phyloP scores from a whole-genome alignment of 768 basidiomycete species.

The Pholiota conissans region DNA sequence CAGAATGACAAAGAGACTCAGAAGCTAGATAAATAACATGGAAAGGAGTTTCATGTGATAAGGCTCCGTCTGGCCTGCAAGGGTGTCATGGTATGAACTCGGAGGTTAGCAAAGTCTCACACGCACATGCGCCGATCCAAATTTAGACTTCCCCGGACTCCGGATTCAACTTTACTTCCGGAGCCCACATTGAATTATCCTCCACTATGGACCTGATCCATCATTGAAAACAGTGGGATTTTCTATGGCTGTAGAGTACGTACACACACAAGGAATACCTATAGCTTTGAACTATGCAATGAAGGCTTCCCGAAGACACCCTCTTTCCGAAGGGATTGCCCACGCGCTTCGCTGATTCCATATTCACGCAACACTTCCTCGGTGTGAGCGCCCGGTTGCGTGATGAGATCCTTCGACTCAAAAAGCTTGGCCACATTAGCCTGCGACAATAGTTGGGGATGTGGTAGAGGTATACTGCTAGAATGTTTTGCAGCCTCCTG shows the following conservation, averaged over 20 bases:
- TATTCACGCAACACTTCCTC: constrained; percentile 51
- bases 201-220: too few species aligned
- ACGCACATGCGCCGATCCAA: background rate
- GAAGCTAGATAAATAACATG: constrained; percentile 9
- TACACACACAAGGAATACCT: too few species aligned
- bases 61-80: background rate
- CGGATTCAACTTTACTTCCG: background rate
- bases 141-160: background rate
- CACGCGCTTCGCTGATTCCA: constrained; percentile 44
- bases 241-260: too few species aligned
- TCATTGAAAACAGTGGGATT: background rate
- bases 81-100: background rate
- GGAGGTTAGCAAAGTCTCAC: background rate
- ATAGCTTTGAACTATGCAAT: constrained; percentile 14
- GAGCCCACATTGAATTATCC: too few species aligned
- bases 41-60: constrained; percentile 23
- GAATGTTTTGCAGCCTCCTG: constrained; percentile 55
- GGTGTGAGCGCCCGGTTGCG: constrained; percentile 56
- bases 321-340: constrained; percentile 36
- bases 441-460: constrained; percentile 40
- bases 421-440: background rate
- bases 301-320: constrained; percentile 47
- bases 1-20: background rate
- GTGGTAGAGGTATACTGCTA: constrained; percentile 47
- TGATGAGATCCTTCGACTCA: constrained; percentile 13